Base-by-base conservation (phyloP, 805 yeast genomes). In the Jamesozyma gamospora region DNA sequence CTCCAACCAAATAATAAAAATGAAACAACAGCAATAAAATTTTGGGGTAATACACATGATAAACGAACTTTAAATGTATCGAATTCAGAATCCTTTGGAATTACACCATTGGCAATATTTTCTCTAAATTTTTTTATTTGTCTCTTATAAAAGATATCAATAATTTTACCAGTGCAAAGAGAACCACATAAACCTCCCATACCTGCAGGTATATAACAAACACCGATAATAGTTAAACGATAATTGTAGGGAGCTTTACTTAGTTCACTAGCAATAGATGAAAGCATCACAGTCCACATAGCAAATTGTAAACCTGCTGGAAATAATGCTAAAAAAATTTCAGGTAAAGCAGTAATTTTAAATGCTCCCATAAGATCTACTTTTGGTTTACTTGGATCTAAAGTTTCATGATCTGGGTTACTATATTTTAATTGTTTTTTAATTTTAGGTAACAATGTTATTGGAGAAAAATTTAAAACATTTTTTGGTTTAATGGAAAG, bases 161-260 rank as follows among this genome's bases (percentile, higher is more conserved):
- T 57, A 2, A 77, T 33, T 46, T 64, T 63, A 1, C 95, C 94
- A 3, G 76, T 62, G 2, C 55, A 31, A 0, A 83, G 37, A 0
- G 88, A 73, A 4, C 88, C 87, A 1, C 69, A 19, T 7, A 82
- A 56, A n/a, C 83, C 74, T 6, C 79, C 82, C 3, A 73, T 53
- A 21, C 95, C 95, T 18, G 79, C 78, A 9, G 94, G 80, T 25
- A 85, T 63, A 53, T 80, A 85, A 39, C 85, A 74, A 7, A 76
- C 62, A 12, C 94, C 94, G 25, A 82, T 72, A 31, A 74, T 68
- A 35, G 74, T 62, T 4, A 77, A 66, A 4, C 67, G 48, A 46
- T 75, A 77, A 30, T 67, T 61, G 47, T 83, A 82, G 3, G 61
- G 61, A 2, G 60, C 47, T 1, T 50, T 51, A 15, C 72, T 61